Evolutionary conservation across 805 yeast genomes (phyloP).

Genomic region (Candida multigemmis): DNA sequence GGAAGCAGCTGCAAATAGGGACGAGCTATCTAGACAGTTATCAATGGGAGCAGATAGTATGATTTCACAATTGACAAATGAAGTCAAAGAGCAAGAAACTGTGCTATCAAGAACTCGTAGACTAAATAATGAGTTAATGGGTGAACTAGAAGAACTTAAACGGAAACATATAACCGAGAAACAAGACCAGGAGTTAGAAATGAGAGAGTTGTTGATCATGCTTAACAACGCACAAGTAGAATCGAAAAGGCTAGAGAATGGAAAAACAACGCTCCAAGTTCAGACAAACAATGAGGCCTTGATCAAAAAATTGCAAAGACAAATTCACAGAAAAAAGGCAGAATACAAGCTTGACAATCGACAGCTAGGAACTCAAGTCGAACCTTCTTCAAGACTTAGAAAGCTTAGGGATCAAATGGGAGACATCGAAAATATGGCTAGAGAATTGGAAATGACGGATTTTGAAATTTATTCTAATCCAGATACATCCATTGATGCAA

Average conservation of each 20-base stretch:
- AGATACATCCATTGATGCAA: background rate
- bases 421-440: slow-evolving; percentile 71
- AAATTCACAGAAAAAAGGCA: slow-evolving; percentile 37
- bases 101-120: slow-evolving; percentile 53
- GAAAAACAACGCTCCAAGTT: slow-evolving; percentile 27
- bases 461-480: slow-evolving; percentile 38
- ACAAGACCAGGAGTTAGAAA: slow-evolving; percentile 68
- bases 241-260: slow-evolving; percentile 19
- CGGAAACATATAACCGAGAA: slow-evolving; percentile 53
- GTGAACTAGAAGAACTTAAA: slow-evolving; percentile 56
- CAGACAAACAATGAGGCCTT: slow-evolving; percentile 26
- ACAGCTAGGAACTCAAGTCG: slow-evolving; percentile 45
- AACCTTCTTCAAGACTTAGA: slow-evolving; percentile 70
- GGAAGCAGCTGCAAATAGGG: slow-evolving; percentile 49
- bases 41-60: slow-evolving; percentile 72
- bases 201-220: slow-evolving; percentile 62
- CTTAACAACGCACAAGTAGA: slow-evolving; percentile 35
- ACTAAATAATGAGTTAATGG: slow-evolving; percentile 48
- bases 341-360: slow-evolving; percentile 38
- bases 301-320: slow-evolving; percentile 32
- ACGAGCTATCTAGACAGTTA: slow-evolving; percentile 55
- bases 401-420: slow-evolving; percentile 79
- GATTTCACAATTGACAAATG: slow-evolving; percentile 49
- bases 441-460: slow-evolving; percentile 79
- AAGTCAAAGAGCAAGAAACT: slow-evolving; percentile 54